phyloP scores from a whole-genome alignment of 176 grass and related monocot genomes.

The Carex parvula region DNA sequence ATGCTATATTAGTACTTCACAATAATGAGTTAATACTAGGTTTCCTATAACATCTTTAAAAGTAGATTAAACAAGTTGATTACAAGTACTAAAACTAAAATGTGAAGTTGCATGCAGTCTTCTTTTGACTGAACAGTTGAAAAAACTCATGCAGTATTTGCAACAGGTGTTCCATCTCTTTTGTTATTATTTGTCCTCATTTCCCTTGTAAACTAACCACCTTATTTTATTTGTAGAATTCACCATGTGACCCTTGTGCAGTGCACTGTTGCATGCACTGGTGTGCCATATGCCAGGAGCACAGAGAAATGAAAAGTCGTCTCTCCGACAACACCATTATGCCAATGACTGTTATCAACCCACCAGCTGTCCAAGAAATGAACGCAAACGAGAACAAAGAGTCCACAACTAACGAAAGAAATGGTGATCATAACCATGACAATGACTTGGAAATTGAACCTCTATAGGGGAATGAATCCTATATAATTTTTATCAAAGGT shows the following conservation, averaged over 20 bases:
- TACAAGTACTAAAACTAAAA: neutral
- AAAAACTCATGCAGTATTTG: neutral
- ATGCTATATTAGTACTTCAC: neutral
- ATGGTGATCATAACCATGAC: constrained; percentile 31
- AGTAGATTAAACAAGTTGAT: neutral
- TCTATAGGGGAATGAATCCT: constrained; percentile 30
- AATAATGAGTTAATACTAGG: neutral
- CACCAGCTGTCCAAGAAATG: constrained; percentile 79
- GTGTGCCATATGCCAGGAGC: constrained; percentile 94
- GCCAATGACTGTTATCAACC: constrained; percentile 86
- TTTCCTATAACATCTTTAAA: neutral
- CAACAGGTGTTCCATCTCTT: neutral
- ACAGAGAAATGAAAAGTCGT: constrained; percentile 74
- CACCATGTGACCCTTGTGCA: constrained; percentile 80
- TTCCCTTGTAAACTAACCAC: neutral
- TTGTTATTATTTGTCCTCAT: constrained; percentile 14
- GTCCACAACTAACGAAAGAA: constrained; percentile 17
- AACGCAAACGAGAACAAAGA: constrained; percentile 42
- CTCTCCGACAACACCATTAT: constrained; percentile 51
- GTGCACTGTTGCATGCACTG: constrained; percentile 94
- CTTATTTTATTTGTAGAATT: constrained; percentile 50
- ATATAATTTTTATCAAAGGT: constrained; percentile 14
- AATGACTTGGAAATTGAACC: constrained; percentile 60
- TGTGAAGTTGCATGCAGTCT: neutral
- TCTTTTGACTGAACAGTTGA: neutral